Evolutionary conservation across 257 asterid species (phyloP).

Genomic region (Penstemon eatonii): DNA sequence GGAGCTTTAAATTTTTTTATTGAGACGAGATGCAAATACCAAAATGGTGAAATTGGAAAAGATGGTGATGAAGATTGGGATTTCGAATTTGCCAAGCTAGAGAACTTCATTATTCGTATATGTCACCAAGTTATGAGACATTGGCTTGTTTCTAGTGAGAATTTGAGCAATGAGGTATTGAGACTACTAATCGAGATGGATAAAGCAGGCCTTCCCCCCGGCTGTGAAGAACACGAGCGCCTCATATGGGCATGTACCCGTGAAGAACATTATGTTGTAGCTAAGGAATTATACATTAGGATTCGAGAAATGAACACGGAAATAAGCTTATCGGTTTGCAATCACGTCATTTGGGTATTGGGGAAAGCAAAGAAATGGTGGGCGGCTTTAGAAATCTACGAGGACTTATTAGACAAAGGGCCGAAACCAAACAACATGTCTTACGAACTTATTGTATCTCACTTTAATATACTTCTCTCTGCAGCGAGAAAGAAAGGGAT

Average conservation of each 20-base stretch:
- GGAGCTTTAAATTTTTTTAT: conserved; percentile 66
- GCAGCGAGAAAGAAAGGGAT: conserved; percentile 87
- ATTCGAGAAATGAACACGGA: conserved; percentile 59
- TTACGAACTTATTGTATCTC: conserved; percentile 72
- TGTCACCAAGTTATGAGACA: conserved; percentile 81
- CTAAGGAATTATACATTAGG: conserved; percentile 74
- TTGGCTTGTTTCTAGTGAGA: conserved; percentile 63
- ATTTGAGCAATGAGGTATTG: conserved; percentile 49
- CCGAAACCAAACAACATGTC: conserved; percentile 89
- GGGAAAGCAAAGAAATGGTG: conserved; percentile 98
- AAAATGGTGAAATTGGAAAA: conserved; percentile 57
- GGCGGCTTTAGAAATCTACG: conserved; percentile 92
- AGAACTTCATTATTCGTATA: conserved; percentile 58
- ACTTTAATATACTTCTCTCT: conserved; percentile 63
- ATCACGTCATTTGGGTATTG: conserved; percentile 88
- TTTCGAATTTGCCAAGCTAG: conserved; percentile 63
- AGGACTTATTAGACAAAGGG: conserved; percentile 81
- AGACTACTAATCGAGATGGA: conserved; percentile 74
- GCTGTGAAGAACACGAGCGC: conserved; percentile 61
- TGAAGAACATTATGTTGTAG: conserved; percentile 72
- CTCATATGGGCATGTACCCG: conserved; percentile 89
- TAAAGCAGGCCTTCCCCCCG: conserved; percentile 47
- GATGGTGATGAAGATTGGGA: conserved; percentile 57
- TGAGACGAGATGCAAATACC: conserved; percentile 43
- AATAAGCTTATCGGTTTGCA: conserved; percentile 85